Evolutionary conservation across 495 filamentous ascomycete species (phyloP), one percentile per base, ranked within the genome.

Genomic region (Durotheca rogersii): DNA sequence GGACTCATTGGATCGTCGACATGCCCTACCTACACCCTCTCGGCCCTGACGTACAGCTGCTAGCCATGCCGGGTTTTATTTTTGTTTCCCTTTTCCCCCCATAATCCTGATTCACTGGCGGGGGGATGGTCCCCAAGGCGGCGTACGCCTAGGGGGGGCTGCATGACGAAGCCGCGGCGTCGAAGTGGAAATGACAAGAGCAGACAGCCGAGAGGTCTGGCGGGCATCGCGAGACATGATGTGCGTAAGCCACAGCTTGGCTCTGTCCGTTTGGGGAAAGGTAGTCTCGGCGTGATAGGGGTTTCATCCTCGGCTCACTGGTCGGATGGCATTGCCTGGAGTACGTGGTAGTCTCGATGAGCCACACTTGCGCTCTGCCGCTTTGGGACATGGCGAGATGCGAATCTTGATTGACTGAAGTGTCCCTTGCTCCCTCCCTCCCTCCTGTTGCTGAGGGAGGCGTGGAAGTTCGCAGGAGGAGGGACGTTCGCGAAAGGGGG

Each of bases 241-340:
- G 39, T 43, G 48, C 34, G 39, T 58, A 59, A 53, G 56, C 56
- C 45, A 53, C 56, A 53, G 19, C 48, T 58, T 45, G 34, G 43
- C 48, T 35, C 21, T 25, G 14, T 45, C 40, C 5, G 30, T 50
- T 59, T 16, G 35, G 56, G 49, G 45, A 58, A 33, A 17, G 25
- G 56, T n/a, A n/a, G n/a, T n/a, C n/a, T n/a, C n/a, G n/a, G 41
- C 49, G 35, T 35, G 30, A 20, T 23, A 23, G 17, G 33, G 11
- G 15, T 19, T 4, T 1, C 25, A n/a, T n/a, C n/a, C n/a, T n/a
- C n/a, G n/a, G n/a, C n/a, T n/a, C n/a, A n/a, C n/a, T n/a, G n/a
- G n/a, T n/a, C n/a, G n/a, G 41, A 31, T 35, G 38, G 6, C 34
- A 51, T 51, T 41, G 38, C 38, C 37, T 47, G 44, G n/a, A n/a